Evolutionary conservation across 2,329 filamentous ascomycete species (phyloP).

Genomic region (Sarocladium kiliense): DNA sequence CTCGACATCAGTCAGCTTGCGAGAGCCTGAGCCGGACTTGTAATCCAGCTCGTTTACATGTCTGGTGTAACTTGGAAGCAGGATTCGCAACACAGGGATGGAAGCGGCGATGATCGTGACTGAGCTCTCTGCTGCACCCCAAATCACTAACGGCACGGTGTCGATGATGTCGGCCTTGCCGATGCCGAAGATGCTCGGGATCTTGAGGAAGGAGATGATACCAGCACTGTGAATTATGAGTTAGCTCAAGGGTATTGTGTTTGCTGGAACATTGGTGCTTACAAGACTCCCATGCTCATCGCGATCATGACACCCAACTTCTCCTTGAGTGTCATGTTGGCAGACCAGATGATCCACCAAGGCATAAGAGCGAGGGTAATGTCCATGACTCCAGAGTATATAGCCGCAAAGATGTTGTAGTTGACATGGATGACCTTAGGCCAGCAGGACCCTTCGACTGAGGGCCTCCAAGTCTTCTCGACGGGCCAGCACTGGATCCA

Average conservation of each 20-base stretch:
- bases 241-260: neutral
- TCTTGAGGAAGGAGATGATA: constrained; percentile 25
- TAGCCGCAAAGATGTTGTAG: constrained; percentile 17
- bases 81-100: constrained; percentile 10
- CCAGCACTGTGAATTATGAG: constrained; percentile 21
- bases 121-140: constrained; percentile 16
- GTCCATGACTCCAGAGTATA: constrained; percentile 32
- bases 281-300: constrained; percentile 40
- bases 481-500: constrained; percentile 20
- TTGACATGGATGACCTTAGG: neutral
- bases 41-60: constrained; percentile 36
- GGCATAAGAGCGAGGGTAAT: constrained; percentile 34
- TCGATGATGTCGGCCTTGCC: constrained; percentile 15
- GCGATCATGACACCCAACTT: constrained; percentile 34
- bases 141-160: constrained; percentile 15
- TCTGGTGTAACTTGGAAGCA: constrained; percentile 4
- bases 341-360: constrained; percentile 34
- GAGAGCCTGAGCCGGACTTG: constrained; percentile 20
- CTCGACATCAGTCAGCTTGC: neutral
- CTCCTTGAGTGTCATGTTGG: constrained; percentile 33
- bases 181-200: constrained; percentile 19
- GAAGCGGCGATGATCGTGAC: constrained; percentile 16
- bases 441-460: constrained; percentile 24
- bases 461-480: constrained; percentile 21
- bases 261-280: constrained; percentile 12